Base-by-base conservation (phyloP, 345 rosid genomes). In the Citrus sp. region DNA sequence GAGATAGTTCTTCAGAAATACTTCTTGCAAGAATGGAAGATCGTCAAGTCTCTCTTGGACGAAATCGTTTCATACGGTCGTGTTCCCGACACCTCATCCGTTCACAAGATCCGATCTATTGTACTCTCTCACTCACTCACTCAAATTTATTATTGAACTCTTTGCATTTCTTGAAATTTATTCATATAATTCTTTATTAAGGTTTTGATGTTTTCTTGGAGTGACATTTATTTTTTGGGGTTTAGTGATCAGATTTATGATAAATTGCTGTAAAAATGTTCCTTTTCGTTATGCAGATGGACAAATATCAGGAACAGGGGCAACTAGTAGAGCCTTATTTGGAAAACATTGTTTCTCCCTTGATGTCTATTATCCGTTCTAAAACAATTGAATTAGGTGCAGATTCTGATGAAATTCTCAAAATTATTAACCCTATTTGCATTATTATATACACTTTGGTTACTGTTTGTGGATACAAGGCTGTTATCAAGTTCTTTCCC, bases 231-330 rank as follows among this genome's bases (percentile, higher is more conserved):
- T 32, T 34, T 9, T 46, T 46, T 30, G 10, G 70, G 40, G 30
- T 75, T 49, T 69, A 42, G 40, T 63, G 9, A 9, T 75, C 28
- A 10, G 25, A 75, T 66, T 64, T n/a, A 22, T 35, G 24, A 10
- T 40, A 42, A 10, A 9, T 28, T 42, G 70, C 42, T 34, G 69
- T 19, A 18, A 34, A 65, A 65, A 18, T 65, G 13, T 65, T 65
- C 35, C 35, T 32, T 49, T 78, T 35, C 67, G 40, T 61, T 38
- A 7, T 79, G 77, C 90, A 94, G 99, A 75, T 94, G 93, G 97
- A 92, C 83, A 91, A 92, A 80, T 96, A 96, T 67, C 98, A 96
- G 84, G 91, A 94, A 78, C 94, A 94, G 76, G 98, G 99, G 56
- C 93, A 96, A 70, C 76, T 96, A 25, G 75, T 94, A 74, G 99